Evolutionary conservation across 2,329 filamentous ascomycete species (phyloP).

Genomic region (Scedosporium boydii): DNA sequence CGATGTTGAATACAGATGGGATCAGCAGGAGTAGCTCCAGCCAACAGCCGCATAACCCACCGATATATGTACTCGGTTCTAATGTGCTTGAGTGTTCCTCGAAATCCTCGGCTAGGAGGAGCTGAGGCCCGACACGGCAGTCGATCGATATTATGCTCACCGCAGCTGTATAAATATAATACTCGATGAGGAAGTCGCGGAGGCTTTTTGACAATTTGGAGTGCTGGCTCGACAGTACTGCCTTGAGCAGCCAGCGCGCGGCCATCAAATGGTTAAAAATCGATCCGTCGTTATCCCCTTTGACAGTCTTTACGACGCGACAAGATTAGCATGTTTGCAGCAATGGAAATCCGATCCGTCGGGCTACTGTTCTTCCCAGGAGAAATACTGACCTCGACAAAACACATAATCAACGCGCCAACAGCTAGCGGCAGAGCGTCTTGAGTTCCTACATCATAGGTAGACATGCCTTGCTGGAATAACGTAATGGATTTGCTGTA

Average conservation of each 20-base stretch:
- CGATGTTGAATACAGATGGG: slow-evolving; percentile 30
- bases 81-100: slow-evolving; percentile 19
- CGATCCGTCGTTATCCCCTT: slow-evolving; percentile 34
- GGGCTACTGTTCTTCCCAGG: neutral
- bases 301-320: slow-evolving; percentile 22
- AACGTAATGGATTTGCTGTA: slow-evolving; percentile 25
- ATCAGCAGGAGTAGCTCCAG: slow-evolving; percentile 26
- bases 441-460: slow-evolving; percentile 22
- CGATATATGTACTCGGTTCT: slow-evolving; percentile 20
- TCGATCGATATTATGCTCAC: slow-evolving; percentile 37
- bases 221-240: slow-evolving; percentile 23
- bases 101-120: slow-evolving; percentile 21
- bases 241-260: slow-evolving; percentile 29
- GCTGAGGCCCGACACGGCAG: slow-evolving; percentile 17
- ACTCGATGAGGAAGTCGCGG: slow-evolving; percentile 36
- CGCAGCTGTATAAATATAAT: slow-evolving; percentile 36
- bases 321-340: slow-evolving; percentile 8
- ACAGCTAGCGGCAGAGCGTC: slow-evolving; percentile 29
- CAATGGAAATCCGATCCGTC: too few species aligned
- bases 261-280: slow-evolving; percentile 35
- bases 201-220: slow-evolving; percentile 24
- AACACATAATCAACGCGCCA: slow-evolving; percentile 34
- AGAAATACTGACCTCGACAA: slow-evolving; percentile 30
- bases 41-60: slow-evolving; percentile 29
- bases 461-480: slow-evolving; percentile 24